These are phyloP conservation scores for Candida ficus DNA, from an alignment of 805 yeast species.

Conservation along the genomic window DNA sequence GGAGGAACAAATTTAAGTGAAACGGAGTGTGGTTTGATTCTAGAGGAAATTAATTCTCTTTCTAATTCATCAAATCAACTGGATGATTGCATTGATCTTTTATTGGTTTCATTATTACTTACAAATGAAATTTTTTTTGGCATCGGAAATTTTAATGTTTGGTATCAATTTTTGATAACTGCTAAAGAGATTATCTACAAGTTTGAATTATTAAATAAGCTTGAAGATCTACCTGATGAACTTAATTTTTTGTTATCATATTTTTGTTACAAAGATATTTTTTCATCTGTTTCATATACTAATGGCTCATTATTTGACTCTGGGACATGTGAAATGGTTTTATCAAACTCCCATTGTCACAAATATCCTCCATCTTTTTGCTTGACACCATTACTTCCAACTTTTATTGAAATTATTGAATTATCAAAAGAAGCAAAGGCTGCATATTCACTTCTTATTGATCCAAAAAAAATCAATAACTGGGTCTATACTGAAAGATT, in stretches of 20 bases:
- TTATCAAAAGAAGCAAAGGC: slow-evolving; percentile 1
- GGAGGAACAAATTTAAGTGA: background rate
- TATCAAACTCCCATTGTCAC: background rate
- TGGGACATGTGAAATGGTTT: background rate
- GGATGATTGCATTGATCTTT: background rate
- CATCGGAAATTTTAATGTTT: background rate
- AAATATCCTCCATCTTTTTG: slow-evolving; percentile 1
- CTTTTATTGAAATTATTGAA: background rate
- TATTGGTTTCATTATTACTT: background rate
- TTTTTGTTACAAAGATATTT: background rate
- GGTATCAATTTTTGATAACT: slow-evolving; percentile 1
- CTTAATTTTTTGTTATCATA: background rate
- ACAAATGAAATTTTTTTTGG: background rate
- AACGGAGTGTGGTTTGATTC: background rate
- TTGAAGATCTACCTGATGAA: background rate
- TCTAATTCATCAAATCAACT: background rate
- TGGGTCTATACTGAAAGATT: slow-evolving; percentile 4
- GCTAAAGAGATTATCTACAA: background rate
- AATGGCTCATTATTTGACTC: background rate
- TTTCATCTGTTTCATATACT: slow-evolving; percentile 1
- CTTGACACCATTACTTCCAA: background rate
- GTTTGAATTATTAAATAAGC: background rate
- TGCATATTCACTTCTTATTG: background rate
- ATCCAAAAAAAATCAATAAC: slow-evolving; percentile 2
- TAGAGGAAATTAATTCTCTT: background rate